Percentiles rank a stretch among this genome's conserved stretches.
phyloP scores from a whole-genome alignment of 192 early-diverging fungal species.

The Entomortierella beljakovae region DNA sequence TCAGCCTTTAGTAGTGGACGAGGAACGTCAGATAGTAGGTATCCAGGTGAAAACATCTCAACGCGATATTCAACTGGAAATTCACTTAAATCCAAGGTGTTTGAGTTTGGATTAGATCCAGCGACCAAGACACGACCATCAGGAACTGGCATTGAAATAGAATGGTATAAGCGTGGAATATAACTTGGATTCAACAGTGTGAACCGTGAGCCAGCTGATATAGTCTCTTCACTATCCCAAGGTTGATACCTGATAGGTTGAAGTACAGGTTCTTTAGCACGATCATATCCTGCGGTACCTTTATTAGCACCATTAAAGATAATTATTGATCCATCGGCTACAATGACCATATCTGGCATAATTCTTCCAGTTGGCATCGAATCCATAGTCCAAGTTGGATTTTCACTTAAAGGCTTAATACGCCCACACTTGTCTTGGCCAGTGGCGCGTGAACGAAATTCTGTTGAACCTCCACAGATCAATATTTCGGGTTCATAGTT shows the following conservation, averaged over 20 bases:
- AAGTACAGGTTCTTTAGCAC: conserved; percentile 56
- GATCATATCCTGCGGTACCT: conserved; percentile 66
- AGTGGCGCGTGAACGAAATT: conserved; percentile 20
- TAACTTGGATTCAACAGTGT: conserved; percentile 55
- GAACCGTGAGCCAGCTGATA: conserved; percentile 9
- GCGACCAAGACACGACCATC: conserved; percentile 58
- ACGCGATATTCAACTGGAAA: conserved; percentile 67
- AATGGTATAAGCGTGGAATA: conserved; percentile 73
- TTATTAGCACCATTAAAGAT: conserved; percentile 69
- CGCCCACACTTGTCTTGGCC: conserved; percentile 63
- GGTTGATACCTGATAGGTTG: conserved; percentile 68
- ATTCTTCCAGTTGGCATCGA: conserved; percentile 50
- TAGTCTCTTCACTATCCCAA: conserved; percentile 24
- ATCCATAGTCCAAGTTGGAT: conserved; percentile 62
- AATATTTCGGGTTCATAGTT: conserved; percentile 67
- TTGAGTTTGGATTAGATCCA: conserved; percentile 55
- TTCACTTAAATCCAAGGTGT: conserved; percentile 21
- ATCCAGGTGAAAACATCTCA: conserved; percentile 68
- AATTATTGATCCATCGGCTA: conserved; percentile 66
- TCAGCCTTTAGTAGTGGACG: conserved; percentile 47
- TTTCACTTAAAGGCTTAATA: conserved; percentile 49
- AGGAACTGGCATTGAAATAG: conserved; percentile 58
- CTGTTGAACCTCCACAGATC: conserved; percentile 68
- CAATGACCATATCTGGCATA: conserved; percentile 61
- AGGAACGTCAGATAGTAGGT: conserved; percentile 56